Base-by-base conservation (phyloP, 163 green algal species). In the Botryococcus braunii region DNA sequence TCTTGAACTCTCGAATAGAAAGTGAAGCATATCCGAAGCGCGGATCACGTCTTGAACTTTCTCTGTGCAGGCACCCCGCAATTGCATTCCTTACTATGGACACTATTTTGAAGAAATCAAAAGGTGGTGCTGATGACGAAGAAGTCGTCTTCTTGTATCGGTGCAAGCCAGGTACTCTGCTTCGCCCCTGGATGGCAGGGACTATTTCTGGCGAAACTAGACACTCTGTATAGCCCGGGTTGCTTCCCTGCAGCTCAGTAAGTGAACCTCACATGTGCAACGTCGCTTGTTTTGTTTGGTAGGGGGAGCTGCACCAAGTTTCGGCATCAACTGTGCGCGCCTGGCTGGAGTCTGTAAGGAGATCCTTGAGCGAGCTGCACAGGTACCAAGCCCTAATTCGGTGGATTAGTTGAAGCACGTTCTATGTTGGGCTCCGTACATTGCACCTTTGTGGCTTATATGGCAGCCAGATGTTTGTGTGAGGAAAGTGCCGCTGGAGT, bases 21-120 rank as follows among this genome's bases (percentile, higher is more conserved):
- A 27, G 17, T 21, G n/a, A n/a, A n/a, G n/a, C n/a, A n/a, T n/a
- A n/a, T n/a, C n/a, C n/a, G n/a, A n/a, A n/a, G n/a, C n/a, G 46
- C 46, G 21, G 46, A 55, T 55, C 17, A 27, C 17, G 21, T 27
- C 46, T 35, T 11, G 34, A 21, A n/a, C n/a, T n/a, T n/a, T 35
- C 25, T 27, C 13, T 52, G 31, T 66, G 43, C 56, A 79, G 67
- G 47, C 52, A 67, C 48, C 69, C 59, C 2, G 67, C 86, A 37
- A 68, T 95, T 3, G 31, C 57, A 48, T 92, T 89, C 67, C 74
- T 71, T 58, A 92, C 82, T 4, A 95, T 90, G 89, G 46, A 13
- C 46, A 27, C 17, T 21, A 55, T 55, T n/a, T n/a, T n/a, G n/a
- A n/a, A n/a, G n/a, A n/a, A n/a, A n/a, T n/a, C n/a, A n/a, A 21